Percentiles rank a stretch among this genome's conserved stretches.
These are phyloP conservation scores for Albophoma yamanashiensis DNA, from an alignment of 2,329 filamentous ascomycete genomes.

Conservation along the genomic window DNA sequence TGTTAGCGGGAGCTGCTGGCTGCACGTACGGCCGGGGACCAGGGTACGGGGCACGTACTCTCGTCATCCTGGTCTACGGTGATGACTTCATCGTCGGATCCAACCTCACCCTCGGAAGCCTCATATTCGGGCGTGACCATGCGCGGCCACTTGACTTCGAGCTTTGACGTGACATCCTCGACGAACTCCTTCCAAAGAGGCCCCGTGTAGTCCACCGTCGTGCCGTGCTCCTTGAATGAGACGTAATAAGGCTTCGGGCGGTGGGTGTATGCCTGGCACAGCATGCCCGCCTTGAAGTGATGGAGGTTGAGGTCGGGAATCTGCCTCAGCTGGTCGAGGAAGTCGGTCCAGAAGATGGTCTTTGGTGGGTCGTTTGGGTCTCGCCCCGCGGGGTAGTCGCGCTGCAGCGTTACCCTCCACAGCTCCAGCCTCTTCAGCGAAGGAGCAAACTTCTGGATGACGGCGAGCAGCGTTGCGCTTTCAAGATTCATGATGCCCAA, in stretches of 20 bases:
- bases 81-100: not conserved
- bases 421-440: conserved; percentile 33
- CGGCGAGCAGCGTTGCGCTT: conserved; percentile 15
- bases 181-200: conserved; percentile 24
- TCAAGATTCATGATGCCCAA: conserved; percentile 27
- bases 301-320: conserved; percentile 20
- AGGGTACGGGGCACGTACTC: not conserved
- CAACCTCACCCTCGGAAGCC: conserved; percentile 5
- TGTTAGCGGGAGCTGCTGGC: not conserved
- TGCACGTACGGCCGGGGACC: not conserved
- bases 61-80: not conserved
- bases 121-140: conserved; percentile 3
- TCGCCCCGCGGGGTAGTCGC: conserved; percentile 2
- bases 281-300: conserved; percentile 19
- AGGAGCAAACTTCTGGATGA: conserved; percentile 30
- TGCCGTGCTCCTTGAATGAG: conserved; percentile 3
- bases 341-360: conserved; percentile 25
- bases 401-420: conserved; percentile 27
- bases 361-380: not conserved
- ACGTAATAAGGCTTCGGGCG: conserved; percentile 4
- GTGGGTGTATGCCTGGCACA: conserved; percentile 14
- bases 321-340: conserved; percentile 23
- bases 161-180: conserved; percentile 13
- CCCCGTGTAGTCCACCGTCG: conserved; percentile 18
- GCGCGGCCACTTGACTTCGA: conserved; percentile 6